Evolutionary conservation across 139 green algal genomes (phyloP).

Genomic region (Pseudopediastrum boryanum): DNA sequence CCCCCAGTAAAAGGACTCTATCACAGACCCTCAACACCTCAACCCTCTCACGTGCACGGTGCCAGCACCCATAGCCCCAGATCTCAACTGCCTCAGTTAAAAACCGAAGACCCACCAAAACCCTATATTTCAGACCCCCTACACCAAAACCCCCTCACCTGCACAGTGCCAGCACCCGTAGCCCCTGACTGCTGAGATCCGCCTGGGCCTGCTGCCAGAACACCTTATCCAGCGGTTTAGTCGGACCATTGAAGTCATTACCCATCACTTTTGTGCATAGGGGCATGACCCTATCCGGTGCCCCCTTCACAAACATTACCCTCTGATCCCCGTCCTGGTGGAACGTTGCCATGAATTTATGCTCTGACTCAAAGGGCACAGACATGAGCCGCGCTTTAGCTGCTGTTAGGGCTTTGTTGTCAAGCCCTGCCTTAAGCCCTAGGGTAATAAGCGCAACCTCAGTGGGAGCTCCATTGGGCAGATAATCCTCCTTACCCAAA

Average conservation of each 20-base stretch:
- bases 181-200: slow-evolving; percentile 41
- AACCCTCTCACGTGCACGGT: too few species aligned
- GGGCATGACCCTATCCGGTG: slow-evolving; percentile 42
- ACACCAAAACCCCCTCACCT: too few species aligned
- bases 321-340: neutral
- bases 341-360: slow-evolving; percentile 36
- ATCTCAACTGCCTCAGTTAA: too few species aligned
- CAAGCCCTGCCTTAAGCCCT: slow-evolving; percentile 41
- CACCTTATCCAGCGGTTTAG: slow-evolving; percentile 20
- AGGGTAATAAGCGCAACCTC: slow-evolving; percentile 34
- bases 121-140: too few species aligned
- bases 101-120: too few species aligned
- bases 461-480: slow-evolving; percentile 38
- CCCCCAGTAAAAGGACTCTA: too few species aligned
- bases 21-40: too few species aligned
- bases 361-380: slow-evolving; percentile 49
- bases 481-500: slow-evolving; percentile 3
- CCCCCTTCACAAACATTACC: slow-evolving; percentile 46
- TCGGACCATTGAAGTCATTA: neutral
- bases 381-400: slow-evolving; percentile 24
- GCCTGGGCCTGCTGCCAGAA: slow-evolving; percentile 39
- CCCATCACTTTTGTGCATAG: slow-evolving; percentile 35
- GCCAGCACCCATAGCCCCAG: too few species aligned
- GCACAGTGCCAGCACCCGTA: slow-evolving; percentile 46
- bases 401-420: slow-evolving; percentile 2